Evolutionary conservation across 208 protist species (phyloP).

Genomic region (Wallacemonas sp.): DNA sequence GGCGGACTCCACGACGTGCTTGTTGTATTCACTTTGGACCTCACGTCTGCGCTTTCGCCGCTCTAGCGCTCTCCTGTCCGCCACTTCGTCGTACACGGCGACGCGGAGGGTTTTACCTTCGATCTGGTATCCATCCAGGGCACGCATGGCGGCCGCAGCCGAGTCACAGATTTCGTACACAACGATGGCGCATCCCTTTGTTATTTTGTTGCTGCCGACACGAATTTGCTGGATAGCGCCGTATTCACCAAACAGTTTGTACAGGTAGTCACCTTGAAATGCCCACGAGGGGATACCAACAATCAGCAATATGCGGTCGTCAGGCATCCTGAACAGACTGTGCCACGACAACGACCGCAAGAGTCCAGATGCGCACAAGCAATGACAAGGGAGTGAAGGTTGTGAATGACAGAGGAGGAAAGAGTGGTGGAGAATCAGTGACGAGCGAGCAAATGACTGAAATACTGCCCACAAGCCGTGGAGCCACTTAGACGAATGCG

Average conservation of each 20-base stretch:
- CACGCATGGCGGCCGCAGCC: slow-evolving; percentile 51
- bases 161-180: slow-evolving; percentile 88
- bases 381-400: neutral
- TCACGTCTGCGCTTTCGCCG: slow-evolving; percentile 75
- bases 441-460: too few species aligned
- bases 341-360: too few species aligned
- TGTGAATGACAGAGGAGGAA: neutral
- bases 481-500: too few species aligned
- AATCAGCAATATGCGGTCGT: slow-evolving; percentile 83
- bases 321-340: slow-evolving; percentile 46
- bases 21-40: slow-evolving; percentile 76
- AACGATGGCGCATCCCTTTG: slow-evolving; percentile 82
- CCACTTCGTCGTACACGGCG: slow-evolving; percentile 76
- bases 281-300: slow-evolving; percentile 78
- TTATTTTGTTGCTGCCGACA: slow-evolving; percentile 54
- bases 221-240: slow-evolving; percentile 83
- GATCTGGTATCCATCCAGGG: slow-evolving; percentile 71
- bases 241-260: slow-evolving; percentile 83
- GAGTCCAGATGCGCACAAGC: neutral
- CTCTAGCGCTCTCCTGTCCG: slow-evolving; percentile 76
- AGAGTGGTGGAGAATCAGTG: too few species aligned
- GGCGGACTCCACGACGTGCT: slow-evolving; percentile 50
- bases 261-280: slow-evolving; percentile 70
- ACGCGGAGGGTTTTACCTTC: slow-evolving; percentile 71
- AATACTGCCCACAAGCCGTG: too few species aligned